These are phyloP conservation scores for Knufia fluminis DNA, from an alignment of 2,329 filamentous ascomycete genomes.

Conservation along the genomic window DNA sequence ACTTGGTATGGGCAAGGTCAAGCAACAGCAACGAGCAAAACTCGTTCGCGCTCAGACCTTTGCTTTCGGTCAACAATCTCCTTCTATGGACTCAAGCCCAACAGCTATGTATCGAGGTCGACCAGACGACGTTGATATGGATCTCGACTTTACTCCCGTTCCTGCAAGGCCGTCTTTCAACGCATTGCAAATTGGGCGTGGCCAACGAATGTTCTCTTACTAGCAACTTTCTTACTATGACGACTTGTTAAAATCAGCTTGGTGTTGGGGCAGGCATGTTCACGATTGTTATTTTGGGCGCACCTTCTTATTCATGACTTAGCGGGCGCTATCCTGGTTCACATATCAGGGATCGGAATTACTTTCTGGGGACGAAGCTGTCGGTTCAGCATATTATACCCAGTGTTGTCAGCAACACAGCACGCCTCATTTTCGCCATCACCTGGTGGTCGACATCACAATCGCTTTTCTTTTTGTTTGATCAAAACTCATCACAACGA, in stretches of 20 bases:
- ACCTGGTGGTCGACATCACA: neutral
- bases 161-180: slow-evolving; percentile 16
- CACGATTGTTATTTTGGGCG: slow-evolving; percentile 1
- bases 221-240: slow-evolving; percentile 15
- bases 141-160: slow-evolving; percentile 22
- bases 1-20: slow-evolving; percentile 85
- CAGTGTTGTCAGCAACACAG: neutral
- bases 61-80: slow-evolving; percentile 71
- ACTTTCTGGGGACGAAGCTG: neutral
- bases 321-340: neutral
- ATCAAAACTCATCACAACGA: neutral
- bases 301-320: neutral
- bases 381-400: neutral
- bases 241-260: slow-evolving; percentile 18
- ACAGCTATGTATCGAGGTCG: slow-evolving; percentile 39
- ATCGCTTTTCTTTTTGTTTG: slow-evolving; percentile 3
- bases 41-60: slow-evolving; percentile 85
- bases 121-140: slow-evolving; percentile 21
- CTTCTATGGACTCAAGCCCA: slow-evolving; percentile 54
- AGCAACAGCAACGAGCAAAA: slow-evolving; percentile 62
- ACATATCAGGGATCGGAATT: neutral
- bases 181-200: slow-evolving; percentile 12
- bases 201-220: slow-evolving; percentile 21
- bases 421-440: neutral
- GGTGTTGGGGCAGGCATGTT: slow-evolving; percentile 16